Evolutionary conservation across 2,329 filamentous ascomycete species (phyloP), one percentile per base, ranked within the genome.

Genomic region (Metarhizium guizhouense): DNA sequence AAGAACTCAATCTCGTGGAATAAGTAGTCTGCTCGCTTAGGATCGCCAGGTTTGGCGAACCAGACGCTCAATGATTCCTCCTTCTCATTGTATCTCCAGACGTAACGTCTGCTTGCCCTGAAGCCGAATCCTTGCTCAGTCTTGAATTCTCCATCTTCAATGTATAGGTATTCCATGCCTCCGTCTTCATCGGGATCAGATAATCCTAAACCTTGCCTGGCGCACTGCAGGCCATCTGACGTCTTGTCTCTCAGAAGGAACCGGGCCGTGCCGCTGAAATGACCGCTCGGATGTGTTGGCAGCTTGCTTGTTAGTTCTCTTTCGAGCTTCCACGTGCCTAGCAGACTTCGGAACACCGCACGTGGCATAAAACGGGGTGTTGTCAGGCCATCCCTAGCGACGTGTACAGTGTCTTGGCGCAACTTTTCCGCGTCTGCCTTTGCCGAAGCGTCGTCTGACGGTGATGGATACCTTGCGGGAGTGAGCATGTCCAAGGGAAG

Each of bases 1-100:
- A 73, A 57, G 61, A 91, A 88, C 56, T 86, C 78, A n/a, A 91
- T 72, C 59, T 85, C 79, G 63, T 91, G 87, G 68, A 92, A 93
- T 20, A 91, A 72, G 59, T 90, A 87, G 64, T 90, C 87, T 0
- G 85, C 84, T 14, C 77, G 76, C 54, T 74, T 74, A 16, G 76
- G 69, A 60, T 88, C 84, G 16, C 86, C 81, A 1, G 79, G 75
- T 59, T 84, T 83, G 43, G 83, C 83, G 62, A 91, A 91, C 87
- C 87, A 92, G 1, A 87, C 83, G 57, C 82, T 87, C 25, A 92
- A 72, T 32, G 67, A 69, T 62, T 90, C 86, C 1, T 64, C 72
- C 10, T 56, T 62, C 59, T 86, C 83, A 48, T 82, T 74, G 63
- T 90, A 91, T 0, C 87, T 80, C 75, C 87, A 91, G 1, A 89